Conservation (phyloP, 2,329 filamentous ascomycete species). For the Colletotrichum tropicicola region DNA sequence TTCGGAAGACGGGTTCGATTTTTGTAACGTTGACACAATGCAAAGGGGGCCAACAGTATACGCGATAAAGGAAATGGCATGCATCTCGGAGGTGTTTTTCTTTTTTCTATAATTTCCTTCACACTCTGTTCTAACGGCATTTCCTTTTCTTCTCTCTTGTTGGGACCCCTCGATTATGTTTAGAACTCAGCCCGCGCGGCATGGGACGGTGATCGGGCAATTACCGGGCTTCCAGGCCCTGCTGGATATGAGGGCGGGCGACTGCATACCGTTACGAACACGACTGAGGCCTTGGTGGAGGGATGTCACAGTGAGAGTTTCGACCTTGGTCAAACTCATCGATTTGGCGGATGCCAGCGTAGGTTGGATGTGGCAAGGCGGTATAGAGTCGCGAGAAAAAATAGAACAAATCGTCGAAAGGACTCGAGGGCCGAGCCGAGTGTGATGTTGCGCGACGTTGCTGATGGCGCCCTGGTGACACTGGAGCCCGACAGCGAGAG, state of each 20-base stretch:
- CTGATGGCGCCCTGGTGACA: neutral
- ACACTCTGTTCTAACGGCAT: neutral
- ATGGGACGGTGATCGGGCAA: neutral
- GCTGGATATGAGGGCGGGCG: neutral
- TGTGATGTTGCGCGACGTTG: neutral
- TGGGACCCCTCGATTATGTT: neutral
- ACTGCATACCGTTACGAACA: neutral
- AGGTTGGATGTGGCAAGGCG: neutral
- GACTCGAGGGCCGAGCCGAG: neutral
- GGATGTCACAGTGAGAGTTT: neutral
- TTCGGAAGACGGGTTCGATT: slow-evolving; percentile 29
- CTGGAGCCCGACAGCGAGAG: neutral
- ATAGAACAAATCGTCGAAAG: neutral
- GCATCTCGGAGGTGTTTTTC: slow-evolving; percentile 26
- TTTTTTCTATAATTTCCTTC: neutral
- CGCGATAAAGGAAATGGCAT: slow-evolving; percentile 31
- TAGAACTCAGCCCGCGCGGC: neutral
- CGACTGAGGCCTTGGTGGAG: neutral
- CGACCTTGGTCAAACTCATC: neutral
- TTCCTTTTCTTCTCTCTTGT: neutral
- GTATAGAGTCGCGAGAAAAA: neutral
- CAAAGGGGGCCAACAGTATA: slow-evolving; percentile 31
- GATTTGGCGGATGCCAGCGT: neutral
- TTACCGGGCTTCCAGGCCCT: neutral
- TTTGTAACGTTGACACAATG: slow-evolving; percentile 30